These are phyloP conservation scores for Neocallimastix lanati DNA, from an alignment of 192 early-diverging fungal genomes.

Conservation along the genomic window DNA sequence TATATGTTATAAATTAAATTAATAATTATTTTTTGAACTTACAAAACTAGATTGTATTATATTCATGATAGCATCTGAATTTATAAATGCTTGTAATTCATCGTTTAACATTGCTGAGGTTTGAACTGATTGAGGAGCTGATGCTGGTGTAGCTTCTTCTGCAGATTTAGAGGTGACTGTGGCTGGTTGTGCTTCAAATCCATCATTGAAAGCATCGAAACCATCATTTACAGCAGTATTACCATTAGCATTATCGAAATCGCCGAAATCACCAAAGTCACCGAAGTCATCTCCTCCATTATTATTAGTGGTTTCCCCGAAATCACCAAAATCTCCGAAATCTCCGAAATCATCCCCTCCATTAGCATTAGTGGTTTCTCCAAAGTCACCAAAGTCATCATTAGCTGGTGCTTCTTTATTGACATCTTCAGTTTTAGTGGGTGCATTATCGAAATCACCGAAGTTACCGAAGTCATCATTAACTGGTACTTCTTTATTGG, in stretches of 20 bases:
- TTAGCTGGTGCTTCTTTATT: not conserved
- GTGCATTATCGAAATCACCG: not conserved
- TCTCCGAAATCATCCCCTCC: not conserved
- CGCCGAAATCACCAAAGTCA: no score
- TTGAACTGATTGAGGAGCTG: not conserved
- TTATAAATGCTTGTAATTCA: not conserved
- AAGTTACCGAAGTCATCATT: not conserved
- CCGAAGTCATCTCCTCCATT: not conserved
- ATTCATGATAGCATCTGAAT: not conserved
- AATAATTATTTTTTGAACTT: not conserved
- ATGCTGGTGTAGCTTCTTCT: not conserved
- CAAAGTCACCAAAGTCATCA: not conserved
- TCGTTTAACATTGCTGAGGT: not conserved
- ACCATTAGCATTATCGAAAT: no score
- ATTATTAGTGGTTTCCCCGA: no score
- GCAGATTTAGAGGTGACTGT: not conserved
- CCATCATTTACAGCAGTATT: not conserved
- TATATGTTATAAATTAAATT: no score
- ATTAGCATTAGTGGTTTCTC: not conserved
- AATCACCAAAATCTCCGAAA: not conserved
- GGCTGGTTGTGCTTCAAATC: not conserved
- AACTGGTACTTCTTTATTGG: no score
- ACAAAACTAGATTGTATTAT: not conserved
- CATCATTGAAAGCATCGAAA: not conserved
- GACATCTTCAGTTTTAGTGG: not conserved